A percentile compares a stretch with the other conserved stretches of the same genome.
Conservation (phyloP, 208 protist genomes). For the Naegleria fowleri region DNA sequence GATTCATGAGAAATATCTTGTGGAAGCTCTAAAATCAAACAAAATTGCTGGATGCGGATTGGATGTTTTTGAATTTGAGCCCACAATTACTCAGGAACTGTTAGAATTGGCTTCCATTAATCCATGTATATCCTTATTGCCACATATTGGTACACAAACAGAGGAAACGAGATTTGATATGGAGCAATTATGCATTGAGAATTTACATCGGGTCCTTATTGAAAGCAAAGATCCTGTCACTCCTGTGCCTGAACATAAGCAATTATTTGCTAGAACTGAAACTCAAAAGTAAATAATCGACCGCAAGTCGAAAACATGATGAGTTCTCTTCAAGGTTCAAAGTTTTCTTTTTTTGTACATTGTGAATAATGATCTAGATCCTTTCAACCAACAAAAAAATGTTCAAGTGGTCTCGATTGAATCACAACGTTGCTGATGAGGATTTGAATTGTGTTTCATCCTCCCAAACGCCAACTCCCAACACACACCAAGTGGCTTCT, state of each 20-base stretch:
- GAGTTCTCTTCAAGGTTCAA: too few species aligned
- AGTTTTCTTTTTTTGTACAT: too few species aligned
- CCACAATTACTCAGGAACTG: not conserved
- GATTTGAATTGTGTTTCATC: too few species aligned
- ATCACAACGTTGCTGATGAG: too few species aligned
- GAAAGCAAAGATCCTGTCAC: not conserved
- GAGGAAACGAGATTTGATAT: not conserved
- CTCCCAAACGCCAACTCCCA: too few species aligned
- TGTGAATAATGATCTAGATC: too few species aligned
- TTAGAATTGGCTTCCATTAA: not conserved
- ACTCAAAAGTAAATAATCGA: too few species aligned
- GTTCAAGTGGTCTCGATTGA: too few species aligned
- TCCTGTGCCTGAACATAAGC: not conserved
- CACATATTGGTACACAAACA: conserved; percentile 26
- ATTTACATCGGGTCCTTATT: not conserved
- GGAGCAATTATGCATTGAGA: not conserved
- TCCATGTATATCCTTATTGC: not conserved
- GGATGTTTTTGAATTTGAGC: conserved; percentile 28
- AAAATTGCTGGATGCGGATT: conserved; percentile 26
- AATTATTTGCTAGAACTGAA: not conserved
- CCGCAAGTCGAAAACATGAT: too few species aligned
- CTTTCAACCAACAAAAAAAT: too few species aligned
- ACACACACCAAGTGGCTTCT: too few species aligned
- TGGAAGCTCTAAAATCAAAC: conserved; percentile 19
- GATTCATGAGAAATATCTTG: conserved; percentile 37